Base-by-base conservation (phyloP, 805 yeast genomes). In the Candida xyloterini region DNA sequence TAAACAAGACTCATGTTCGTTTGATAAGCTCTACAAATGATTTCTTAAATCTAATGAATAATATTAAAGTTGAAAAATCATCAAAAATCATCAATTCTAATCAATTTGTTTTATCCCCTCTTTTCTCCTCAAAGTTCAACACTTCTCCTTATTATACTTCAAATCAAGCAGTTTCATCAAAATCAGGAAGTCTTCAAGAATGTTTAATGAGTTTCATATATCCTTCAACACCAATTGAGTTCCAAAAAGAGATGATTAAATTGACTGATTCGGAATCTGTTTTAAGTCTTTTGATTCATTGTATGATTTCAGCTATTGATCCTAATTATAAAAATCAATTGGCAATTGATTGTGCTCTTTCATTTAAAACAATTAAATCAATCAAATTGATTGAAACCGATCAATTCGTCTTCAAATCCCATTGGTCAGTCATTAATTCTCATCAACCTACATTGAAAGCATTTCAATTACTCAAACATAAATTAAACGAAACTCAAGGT, bases 201-300 rank as follows among this genome's bases (percentile, higher is more conserved):
- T 26, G 40, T 3, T 15, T 46, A 2, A 16, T 46, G 26, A 38
- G 42, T 15, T 13, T 35, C 7, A 15, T n/a, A n/a, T n/a, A 20
- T n/a, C 3, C 23, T 23, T 4, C n/a, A 9, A 13, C 13, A 9
- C 18, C 30, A 13, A 10, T 14, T 2, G 33, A 27, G 15, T 27
- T 16, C 14, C 27, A 15, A 36, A 53, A 42, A 34, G 44, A 30
- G 9, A 44, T 23, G 22, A 32, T 15, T 24, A 34, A 39, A n/a
- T 33, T 58, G 20, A 41, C 33, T 7, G 57, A 57, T 27, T 38
- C 50, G 5, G 63, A 59, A 35, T 48, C 60, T 20, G 55, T 53
- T 5, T 29, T 59, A 22, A 47, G 51, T 15, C 29, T 57, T 14
- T 38, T 56, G 9, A 14, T 59, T 3, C 55, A 51, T 11, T 46